These are phyloP conservation scores for Russula ochroleuca DNA, from an alignment of 768 basidiomycete genomes.

Conservation along the genomic window DNA sequence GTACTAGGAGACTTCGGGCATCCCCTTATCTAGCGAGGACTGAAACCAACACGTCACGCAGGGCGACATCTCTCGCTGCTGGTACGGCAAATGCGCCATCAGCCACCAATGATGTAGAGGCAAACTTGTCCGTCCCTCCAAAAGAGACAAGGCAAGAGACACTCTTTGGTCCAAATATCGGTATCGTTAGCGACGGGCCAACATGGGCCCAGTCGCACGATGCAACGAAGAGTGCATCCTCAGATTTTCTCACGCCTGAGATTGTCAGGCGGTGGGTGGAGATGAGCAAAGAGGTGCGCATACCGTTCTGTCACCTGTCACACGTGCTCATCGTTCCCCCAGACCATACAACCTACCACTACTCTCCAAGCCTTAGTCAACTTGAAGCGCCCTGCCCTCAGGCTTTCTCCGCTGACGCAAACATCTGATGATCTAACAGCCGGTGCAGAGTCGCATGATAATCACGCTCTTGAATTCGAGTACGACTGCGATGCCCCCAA, in stretches of 20 bases:
- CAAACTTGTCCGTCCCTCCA: constrained; percentile 36
- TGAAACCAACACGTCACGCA: constrained; percentile 46
- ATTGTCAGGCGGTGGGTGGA: constrained; percentile 80
- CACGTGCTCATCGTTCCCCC: not conserved
- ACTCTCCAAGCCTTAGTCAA: constrained; percentile 94
- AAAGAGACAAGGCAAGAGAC: constrained; percentile 65
- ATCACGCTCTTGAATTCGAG: constrained; percentile 83
- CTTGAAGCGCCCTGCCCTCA: constrained; percentile 83
- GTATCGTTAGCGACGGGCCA: constrained; percentile 63
- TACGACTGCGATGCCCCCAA: constrained; percentile 89
- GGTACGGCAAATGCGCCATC: constrained; percentile 25
- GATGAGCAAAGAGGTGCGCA: constrained; percentile 75
- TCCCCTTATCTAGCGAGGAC: constrained; percentile 51
- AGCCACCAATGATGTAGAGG: constrained; percentile 29
- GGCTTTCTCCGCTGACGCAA: constrained; percentile 58
- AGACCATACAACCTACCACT: constrained; percentile 82
- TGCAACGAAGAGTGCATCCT: constrained; percentile 54
- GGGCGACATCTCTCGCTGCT: constrained; percentile 49
- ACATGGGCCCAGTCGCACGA: constrained; percentile 58
- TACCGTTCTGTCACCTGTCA: not conserved
- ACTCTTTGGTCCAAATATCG: constrained; percentile 89
- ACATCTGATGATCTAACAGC: constrained; percentile 39
- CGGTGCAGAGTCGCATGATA: constrained; percentile 48
- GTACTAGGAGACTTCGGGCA: constrained; percentile 49
- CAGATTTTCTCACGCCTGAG: constrained; percentile 76